A percentile compares a stretch with the other conserved stretches of the same genome.
phyloP scores from a whole-genome alignment of 768 basidiomycete genomes.

The Symmetrospora coprosmae region DNA sequence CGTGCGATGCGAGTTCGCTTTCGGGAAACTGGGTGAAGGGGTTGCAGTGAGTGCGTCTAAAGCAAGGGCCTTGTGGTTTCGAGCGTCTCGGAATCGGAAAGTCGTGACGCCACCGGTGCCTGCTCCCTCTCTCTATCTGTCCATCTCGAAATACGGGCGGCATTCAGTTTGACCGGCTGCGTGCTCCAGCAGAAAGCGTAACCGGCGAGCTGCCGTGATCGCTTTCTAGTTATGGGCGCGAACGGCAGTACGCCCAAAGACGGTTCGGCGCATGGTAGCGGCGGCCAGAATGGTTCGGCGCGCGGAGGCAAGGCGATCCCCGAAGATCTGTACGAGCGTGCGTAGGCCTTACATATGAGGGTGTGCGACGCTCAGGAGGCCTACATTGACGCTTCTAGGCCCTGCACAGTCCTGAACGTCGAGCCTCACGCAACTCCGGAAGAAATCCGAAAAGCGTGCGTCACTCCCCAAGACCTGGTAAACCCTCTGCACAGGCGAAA shows the following conservation, averaged over 20 bases:
- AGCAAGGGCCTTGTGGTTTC: too few relatives aligned
- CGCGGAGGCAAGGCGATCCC: neutral
- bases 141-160: too few relatives aligned
- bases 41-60: too few relatives aligned
- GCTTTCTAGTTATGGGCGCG: neutral
- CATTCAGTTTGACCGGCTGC: too few relatives aligned
- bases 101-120: too few relatives aligned
- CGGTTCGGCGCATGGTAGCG: too few relatives aligned
- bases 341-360: neutral
- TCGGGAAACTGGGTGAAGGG: too few relatives aligned
- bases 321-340: neutral
- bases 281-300: neutral
- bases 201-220: too few relatives aligned
- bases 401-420: conserved; percentile 24
- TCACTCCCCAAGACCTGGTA: neutral
- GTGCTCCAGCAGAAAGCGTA: too few relatives aligned
- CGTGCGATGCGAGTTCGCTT: too few relatives aligned
- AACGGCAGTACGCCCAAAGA: neutral
- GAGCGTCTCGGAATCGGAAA: too few relatives aligned
- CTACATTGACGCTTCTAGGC: neutral
- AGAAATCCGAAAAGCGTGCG: conserved; percentile 33
- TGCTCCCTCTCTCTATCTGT: too few relatives aligned
- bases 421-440: conserved; percentile 16
- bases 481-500: neutral
- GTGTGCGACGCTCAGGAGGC: neutral